A percentile compares a stretch with the other conserved stretches of the same genome.
Evolutionary conservation across 202 grass and related monocot species (phyloP).

Genomic region (Setaria viridis): DNA sequence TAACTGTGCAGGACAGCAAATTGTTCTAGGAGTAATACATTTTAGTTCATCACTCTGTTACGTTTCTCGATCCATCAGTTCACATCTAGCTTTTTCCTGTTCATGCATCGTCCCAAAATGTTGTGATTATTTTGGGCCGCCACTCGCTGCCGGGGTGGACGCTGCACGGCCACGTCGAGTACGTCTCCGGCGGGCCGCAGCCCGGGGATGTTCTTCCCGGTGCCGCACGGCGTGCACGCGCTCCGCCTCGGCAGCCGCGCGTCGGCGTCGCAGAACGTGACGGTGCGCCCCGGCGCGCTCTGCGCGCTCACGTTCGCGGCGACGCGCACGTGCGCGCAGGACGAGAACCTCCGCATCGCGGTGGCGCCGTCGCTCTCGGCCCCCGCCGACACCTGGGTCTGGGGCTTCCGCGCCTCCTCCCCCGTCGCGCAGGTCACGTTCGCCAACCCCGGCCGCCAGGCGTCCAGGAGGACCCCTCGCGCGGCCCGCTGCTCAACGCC

Average conservation of each 20-base stretch:
- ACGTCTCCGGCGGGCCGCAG: slow-evolving; percentile 84
- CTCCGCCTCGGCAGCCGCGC: slow-evolving; percentile 81
- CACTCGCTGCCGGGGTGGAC: slow-evolving; percentile 90
- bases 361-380: slow-evolving; percentile 67
- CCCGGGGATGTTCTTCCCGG: slow-evolving; percentile 88
- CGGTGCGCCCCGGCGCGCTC: slow-evolving; percentile 74
- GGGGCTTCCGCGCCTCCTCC: slow-evolving; percentile 75
- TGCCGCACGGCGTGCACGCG: slow-evolving; percentile 88
- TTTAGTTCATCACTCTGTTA: background rate
- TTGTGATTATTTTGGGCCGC: slow-evolving; percentile 34
- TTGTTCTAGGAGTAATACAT: background rate
- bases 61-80: background rate
- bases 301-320: slow-evolving; percentile 93
- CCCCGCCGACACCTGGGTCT: slow-evolving; percentile 78
- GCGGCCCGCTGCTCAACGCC: slow-evolving; percentile 83
- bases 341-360: slow-evolving; percentile 77
- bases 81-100: background rate
- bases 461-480: slow-evolving; percentile 75
- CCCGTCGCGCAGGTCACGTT: slow-evolving; percentile 66
- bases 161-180: slow-evolving; percentile 77
- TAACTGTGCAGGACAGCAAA: background rate
- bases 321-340: slow-evolving; percentile 93
- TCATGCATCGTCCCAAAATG: background rate
- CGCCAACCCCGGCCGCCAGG: slow-evolving; percentile 63
- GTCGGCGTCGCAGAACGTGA: slow-evolving; percentile 79